A percentile compares a stretch with the other conserved stretches of the same genome.
These are phyloP conservation scores for Phytophthora macrochlamydospora DNA, from an alignment of 352 stramenopile species.

Conservation along the genomic window DNA sequence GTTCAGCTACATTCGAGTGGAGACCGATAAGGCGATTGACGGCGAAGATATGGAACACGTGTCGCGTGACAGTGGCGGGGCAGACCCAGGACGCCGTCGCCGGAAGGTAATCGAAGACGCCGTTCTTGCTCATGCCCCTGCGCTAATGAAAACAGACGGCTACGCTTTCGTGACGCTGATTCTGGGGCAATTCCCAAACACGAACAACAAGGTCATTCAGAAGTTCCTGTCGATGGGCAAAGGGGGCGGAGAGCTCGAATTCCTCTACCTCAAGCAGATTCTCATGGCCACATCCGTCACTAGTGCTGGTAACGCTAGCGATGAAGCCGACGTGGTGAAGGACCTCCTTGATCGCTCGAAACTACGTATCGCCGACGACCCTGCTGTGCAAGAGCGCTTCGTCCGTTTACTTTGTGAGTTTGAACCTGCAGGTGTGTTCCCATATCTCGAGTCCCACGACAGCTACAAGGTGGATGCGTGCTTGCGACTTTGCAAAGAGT, in stretches of 20 bases:
- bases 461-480: slow-evolving; percentile 89
- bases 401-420: slow-evolving; percentile 82
- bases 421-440: slow-evolving; percentile 75
- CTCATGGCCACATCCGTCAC: slow-evolving; percentile 65
- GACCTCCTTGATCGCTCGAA: slow-evolving; percentile 85
- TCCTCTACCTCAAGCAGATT: slow-evolving; percentile 80
- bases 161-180: slow-evolving; percentile 90
- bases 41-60: slow-evolving; percentile 37
- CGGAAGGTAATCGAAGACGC: slow-evolving; percentile 80
- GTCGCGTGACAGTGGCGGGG: slow-evolving; percentile 41
- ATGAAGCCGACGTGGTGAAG: slow-evolving; percentile 80
- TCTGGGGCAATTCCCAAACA: slow-evolving; percentile 82
- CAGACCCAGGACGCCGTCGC: slow-evolving; percentile 39
- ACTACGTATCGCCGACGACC: slow-evolving; percentile 79
- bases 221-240: slow-evolving; percentile 86
- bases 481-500: slow-evolving; percentile 86
- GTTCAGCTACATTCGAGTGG: slow-evolving; percentile 83
- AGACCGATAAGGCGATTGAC: slow-evolving; percentile 56
- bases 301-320: slow-evolving; percentile 45
- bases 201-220: slow-evolving; percentile 88
- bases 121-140: slow-evolving; percentile 71
- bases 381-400: slow-evolving; percentile 84
- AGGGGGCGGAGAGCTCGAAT: slow-evolving; percentile 77
- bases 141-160: slow-evolving; percentile 90
- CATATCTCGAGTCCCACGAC: slow-evolving; percentile 84